Percentiles rank a stretch among this genome's conserved stretches.
Evolutionary conservation across 2,329 filamentous ascomycete genomes (phyloP).

Genomic region (Calonectria honghensis): DNA sequence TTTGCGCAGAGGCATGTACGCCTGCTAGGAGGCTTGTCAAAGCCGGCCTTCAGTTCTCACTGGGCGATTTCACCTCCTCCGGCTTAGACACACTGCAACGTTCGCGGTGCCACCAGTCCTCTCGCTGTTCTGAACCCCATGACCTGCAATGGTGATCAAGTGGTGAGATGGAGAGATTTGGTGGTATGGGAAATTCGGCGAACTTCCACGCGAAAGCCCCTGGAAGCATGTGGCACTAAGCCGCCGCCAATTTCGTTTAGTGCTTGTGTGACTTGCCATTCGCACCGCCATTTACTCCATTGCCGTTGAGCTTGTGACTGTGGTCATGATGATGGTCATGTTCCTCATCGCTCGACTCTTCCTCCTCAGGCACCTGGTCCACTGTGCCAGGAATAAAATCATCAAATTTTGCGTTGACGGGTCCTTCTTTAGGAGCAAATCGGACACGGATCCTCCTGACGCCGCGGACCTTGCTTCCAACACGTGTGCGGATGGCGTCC

Average conservation of each 20-base stretch:
- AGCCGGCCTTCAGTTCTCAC: constrained; percentile 24
- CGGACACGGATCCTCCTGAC: constrained; percentile 89
- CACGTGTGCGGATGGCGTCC: constrained; percentile 80
- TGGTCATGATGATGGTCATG: constrained; percentile 64
- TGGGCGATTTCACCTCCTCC: constrained; percentile 42
- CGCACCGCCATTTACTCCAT: constrained; percentile 43
- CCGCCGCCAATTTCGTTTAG: constrained; percentile 39
- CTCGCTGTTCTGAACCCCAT: constrained; percentile 15
- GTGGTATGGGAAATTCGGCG: constrained; percentile 1
- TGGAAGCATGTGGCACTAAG: constrained; percentile 22
- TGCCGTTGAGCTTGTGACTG: constrained; percentile 55
- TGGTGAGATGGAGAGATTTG: background rate
- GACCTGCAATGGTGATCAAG: background rate
- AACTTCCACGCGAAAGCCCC: background rate
- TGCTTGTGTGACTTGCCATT: constrained; percentile 53
- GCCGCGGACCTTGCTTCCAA: constrained; percentile 87
- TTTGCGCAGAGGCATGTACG: constrained; percentile 18
- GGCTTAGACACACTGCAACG: constrained; percentile 42
- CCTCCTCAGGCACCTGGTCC: constrained; percentile 77
- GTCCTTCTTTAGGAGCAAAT: constrained; percentile 83
- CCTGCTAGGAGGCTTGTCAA: constrained; percentile 3
- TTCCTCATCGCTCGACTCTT: constrained; percentile 62
- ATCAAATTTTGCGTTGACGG: constrained; percentile 78
- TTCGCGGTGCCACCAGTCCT: constrained; percentile 33
- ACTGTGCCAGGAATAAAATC: constrained; percentile 85